Conservation (phyloP, 176 grass and related monocot genomes). For the Zea luxurians region DNA sequence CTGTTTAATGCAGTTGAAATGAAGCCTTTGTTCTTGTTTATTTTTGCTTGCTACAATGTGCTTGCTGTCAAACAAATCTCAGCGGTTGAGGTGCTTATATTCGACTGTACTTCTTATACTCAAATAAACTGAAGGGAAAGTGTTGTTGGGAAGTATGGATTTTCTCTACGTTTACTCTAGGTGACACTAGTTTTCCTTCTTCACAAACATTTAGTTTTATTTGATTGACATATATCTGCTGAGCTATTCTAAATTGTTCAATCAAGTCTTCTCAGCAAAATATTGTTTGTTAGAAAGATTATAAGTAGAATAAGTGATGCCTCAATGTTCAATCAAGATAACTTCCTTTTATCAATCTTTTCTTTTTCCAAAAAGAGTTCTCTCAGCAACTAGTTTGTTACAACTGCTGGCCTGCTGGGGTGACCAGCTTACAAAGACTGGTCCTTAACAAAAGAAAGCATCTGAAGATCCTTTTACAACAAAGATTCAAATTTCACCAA, state of each 20-base stretch:
- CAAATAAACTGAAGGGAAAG: not conserved
- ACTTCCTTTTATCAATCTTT: not conserved
- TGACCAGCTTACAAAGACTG: not conserved
- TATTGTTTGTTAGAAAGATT: conserved; percentile 6
- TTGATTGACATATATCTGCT: conserved; percentile 10
- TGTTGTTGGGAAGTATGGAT: not conserved
- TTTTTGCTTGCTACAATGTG: conserved; percentile 8
- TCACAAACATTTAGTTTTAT: conserved; percentile 3
- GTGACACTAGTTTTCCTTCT: not conserved
- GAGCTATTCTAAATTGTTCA: conserved; percentile 15
- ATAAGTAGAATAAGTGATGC: not conserved
- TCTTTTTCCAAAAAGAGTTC: not conserved
- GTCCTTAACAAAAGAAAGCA: not conserved
- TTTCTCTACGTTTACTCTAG: not conserved
- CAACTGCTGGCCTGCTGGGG: not conserved
- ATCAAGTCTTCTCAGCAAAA: not conserved
- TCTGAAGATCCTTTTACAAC: not conserved
- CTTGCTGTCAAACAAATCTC: not conserved
- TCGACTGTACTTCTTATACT: not conserved
- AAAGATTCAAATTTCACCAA: not conserved
- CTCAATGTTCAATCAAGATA: not conserved
- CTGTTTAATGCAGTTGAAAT: not conserved
- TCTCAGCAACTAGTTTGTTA: not conserved
- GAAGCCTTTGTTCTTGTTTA: not conserved
- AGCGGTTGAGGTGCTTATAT: not conserved